Percentiles rank a stretch among this genome's conserved stretches.
Conservation (phyloP, 805 yeast species). For the Myxozyma neotropica region DNA sequence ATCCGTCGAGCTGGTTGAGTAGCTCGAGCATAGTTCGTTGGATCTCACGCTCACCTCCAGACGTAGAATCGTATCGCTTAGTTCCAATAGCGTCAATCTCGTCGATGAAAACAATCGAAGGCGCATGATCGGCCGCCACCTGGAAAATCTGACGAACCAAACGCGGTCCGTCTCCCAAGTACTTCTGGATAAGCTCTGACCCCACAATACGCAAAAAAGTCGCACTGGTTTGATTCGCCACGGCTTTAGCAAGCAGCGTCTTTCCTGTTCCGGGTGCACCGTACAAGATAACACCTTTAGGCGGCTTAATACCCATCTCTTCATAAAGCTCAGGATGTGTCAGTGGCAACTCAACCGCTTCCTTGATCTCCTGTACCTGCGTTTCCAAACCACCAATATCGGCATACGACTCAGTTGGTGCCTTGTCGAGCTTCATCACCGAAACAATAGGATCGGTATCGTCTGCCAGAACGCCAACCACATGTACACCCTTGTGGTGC, state of each 20-base stretch:
- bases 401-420: slow-evolving; percentile 94
- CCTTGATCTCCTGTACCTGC: slow-evolving; percentile 97
- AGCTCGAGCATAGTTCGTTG: slow-evolving; percentile 97
- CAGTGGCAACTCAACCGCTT: slow-evolving; percentile 91
- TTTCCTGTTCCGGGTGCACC: slow-evolving; percentile 99
- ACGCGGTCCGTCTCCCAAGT: slow-evolving; percentile 97
- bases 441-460: slow-evolving; percentile 98
- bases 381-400: slow-evolving; percentile 96
- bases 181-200: slow-evolving; percentile 93
- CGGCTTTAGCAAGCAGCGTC: slow-evolving; percentile 93
- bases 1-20: slow-evolving; percentile 93
- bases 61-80: slow-evolving; percentile 86
- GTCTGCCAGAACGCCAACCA: slow-evolving; percentile 98
- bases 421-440: slow-evolving; percentile 96
- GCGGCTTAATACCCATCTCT: slow-evolving; percentile 98
- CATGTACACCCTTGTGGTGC: slow-evolving; percentile 93
- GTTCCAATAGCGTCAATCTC: slow-evolving; percentile 99
- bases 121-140: slow-evolving; percentile 95
- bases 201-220: slow-evolving; percentile 96
- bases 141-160: slow-evolving; percentile 91
- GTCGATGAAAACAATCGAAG: slow-evolving; percentile 97
- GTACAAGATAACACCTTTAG: slow-evolving; percentile 94
- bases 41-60: slow-evolving; percentile 96
- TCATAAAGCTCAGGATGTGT: slow-evolving; percentile 97
- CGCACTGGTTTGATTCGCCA: slow-evolving; percentile 96